phyloP scores from a whole-genome alignment of 306 rosid genomes.

The Begonia loranthoides region DNA sequence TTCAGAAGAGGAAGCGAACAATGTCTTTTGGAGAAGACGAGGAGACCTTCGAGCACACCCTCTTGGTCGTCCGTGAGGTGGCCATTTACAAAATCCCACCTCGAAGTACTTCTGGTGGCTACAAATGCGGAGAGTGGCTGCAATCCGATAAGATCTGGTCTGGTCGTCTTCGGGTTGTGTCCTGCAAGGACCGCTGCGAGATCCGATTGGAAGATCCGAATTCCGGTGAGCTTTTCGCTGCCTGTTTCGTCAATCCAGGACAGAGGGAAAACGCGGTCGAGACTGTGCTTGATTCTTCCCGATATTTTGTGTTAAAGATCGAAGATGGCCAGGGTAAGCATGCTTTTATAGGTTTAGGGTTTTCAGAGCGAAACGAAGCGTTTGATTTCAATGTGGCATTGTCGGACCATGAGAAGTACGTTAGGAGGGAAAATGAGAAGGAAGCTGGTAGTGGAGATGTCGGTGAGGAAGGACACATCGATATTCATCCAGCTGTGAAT shows the following conservation, averaged over 20 bases:
- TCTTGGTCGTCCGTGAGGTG: conserved; percentile 91
- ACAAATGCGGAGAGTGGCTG: conserved; percentile 99
- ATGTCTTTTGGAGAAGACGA: conserved; percentile 87
- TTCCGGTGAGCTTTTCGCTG: conserved; percentile 85
- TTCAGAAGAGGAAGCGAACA: conserved; percentile 16
- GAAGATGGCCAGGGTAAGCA: conserved; percentile 92
- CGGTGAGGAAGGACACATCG: conserved; percentile 55
- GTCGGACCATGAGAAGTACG: conserved; percentile 93
- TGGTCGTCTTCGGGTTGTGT: conserved; percentile 85
- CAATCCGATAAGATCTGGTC: conserved; percentile 98
- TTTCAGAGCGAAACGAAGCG: conserved; percentile 85
- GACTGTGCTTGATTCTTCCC: conserved; percentile 86
- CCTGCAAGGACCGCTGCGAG: conserved; percentile 87
- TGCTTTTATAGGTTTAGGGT: conserved; percentile 87
- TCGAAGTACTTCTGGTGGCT: conserved; percentile 78
- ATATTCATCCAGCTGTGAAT: conserved; percentile 86
- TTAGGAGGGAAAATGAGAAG: conserved; percentile 62
- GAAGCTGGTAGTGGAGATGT: conserved; percentile 32
- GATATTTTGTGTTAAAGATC: conserved; percentile 92
- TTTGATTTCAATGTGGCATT: conserved; percentile 94
- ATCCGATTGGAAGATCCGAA: conserved; percentile 93
- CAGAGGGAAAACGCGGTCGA: conserved; percentile 81
- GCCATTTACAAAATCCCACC: conserved; percentile 93
- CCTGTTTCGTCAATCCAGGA: conserved; percentile 76
- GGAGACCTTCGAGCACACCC: conserved; percentile 89